Percentiles rank a stretch among this genome's conserved stretches.
phyloP scores from a whole-genome alignment of 768 basidiomycete genomes.

The Mycena sanguinolenta region DNA sequence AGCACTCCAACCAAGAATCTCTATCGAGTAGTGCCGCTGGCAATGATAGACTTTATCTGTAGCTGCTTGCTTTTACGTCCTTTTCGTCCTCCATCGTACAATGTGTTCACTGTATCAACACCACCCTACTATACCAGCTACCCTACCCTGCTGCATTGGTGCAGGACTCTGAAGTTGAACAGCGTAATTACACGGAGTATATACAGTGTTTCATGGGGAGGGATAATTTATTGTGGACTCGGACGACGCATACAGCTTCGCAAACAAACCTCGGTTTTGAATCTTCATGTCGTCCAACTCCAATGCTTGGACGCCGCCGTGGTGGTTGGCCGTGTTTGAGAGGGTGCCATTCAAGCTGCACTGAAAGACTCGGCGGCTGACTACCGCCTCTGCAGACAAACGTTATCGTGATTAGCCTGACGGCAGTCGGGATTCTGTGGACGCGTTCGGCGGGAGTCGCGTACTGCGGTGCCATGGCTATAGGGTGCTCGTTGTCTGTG shows the following conservation, averaged over 20 bases:
- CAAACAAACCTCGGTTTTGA: background rate
- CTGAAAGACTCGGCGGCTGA: background rate
- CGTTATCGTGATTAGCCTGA: constrained; percentile 64
- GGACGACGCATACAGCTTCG: background rate
- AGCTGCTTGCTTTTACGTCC: constrained; percentile 8
- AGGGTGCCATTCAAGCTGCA: constrained; percentile 44
- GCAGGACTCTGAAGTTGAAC: background rate
- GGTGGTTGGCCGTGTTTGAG: constrained; percentile 55
- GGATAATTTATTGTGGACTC: constrained; percentile 6
- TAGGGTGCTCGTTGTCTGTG: constrained; percentile 68
- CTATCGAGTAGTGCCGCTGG: constrained; percentile 74
- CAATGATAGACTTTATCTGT: constrained; percentile 30
- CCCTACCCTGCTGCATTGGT: background rate
- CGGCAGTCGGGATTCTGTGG: constrained; percentile 64
- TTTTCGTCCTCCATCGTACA: constrained; percentile 21
- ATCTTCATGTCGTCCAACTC: constrained; percentile 20
- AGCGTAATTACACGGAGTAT: constrained; percentile 2
- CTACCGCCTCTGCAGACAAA: constrained; percentile 62
- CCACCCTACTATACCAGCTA: constrained; percentile 33
- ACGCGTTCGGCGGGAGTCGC: constrained; percentile 73
- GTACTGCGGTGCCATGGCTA: constrained; percentile 72
- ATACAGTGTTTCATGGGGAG: background rate
- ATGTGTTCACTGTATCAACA: constrained; percentile 30
- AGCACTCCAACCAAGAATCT: constrained; percentile 65
- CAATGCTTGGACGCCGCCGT: constrained; percentile 28